Conservation (phyloP, 2,329 filamentous ascomycete species). For the Fusarium phyllophilum region DNA sequence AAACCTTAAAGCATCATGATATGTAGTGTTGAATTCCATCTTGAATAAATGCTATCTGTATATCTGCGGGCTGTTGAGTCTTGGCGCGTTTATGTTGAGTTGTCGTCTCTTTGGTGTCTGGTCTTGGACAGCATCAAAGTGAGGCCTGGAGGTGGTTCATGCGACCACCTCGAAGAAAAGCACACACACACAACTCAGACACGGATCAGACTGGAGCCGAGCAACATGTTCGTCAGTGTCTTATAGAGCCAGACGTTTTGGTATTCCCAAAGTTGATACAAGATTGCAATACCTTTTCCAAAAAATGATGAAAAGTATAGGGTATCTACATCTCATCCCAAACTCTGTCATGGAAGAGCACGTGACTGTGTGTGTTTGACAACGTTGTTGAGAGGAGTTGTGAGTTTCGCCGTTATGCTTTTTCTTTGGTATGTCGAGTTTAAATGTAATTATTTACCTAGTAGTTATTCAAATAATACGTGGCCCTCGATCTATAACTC, state of each 20-base stretch:
- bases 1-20: background rate
- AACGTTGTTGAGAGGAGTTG: background rate
- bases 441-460: background rate
- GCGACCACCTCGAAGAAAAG: background rate
- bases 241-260: background rate
- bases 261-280: background rate
- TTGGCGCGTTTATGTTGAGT: background rate
- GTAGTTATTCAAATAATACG: background rate
- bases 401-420: background rate
- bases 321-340: background rate
- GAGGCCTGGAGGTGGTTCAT: background rate
- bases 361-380: background rate
- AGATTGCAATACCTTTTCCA: background rate
- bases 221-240: background rate
- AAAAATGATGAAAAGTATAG: background rate
- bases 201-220: background rate
- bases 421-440: background rate
- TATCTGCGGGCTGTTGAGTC: background rate
- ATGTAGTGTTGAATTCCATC: background rate
- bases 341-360: background rate
- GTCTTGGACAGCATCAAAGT: background rate
- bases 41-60: background rate
- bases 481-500: background rate
- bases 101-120: background rate
- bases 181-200: background rate